Base-by-base conservation (phyloP, 2,329 filamentous ascomycete species). In the Passalora sequoiae region DNA sequence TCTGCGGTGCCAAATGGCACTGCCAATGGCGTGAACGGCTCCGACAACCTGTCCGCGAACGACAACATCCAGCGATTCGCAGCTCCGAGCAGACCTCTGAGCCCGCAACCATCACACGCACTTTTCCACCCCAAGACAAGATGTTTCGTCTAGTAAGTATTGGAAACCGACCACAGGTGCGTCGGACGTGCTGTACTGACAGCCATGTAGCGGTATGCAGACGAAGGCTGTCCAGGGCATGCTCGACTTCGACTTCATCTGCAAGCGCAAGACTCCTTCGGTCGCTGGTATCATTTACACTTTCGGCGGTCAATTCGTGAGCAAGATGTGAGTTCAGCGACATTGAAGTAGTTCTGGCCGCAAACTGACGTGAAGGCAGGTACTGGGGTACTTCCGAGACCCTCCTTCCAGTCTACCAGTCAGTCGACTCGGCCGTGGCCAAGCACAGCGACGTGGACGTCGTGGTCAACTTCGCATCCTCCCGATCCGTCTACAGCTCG, bases 351-450 rank as follows among this genome's bases (percentile, higher is more conserved):
- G 8, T 24, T 62, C 13, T n/a, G 4, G 32, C 19, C 20, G 7
- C 20, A 20, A n/a, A 30, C 55, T 55, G 55, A 63, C 60, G 58
- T 24, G 28, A n/a, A 6, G 38, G 7, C 43, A 60, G 58, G 75
- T 98, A 98, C 86, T 98, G 92, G 92, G 92, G 92, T 66, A 98
- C 92, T 66, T 96, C 89, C 75, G 92, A 98, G 79, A 98, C 92
- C 53, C 83, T 98, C 56, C 81, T 98, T 60, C 92, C 92, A 53
- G 92, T 98, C 68, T 98, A 98, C 81, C 91, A 98, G 76, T 80
- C 87, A 65, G 85, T 89, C 38, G 76, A 81, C 60, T 94, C 96
- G 78, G 92, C 92, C 60, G 83, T 96, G 66, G 80, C 81, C 70
- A 98, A 98, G 83, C 92, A 98, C 80, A 81, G 78, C 52, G 92